A percentile compares a stretch with the other conserved stretches of the same genome.
Evolutionary conservation across 257 asterid genomes (phyloP).

Genomic region (Penstemon newberryi): DNA sequence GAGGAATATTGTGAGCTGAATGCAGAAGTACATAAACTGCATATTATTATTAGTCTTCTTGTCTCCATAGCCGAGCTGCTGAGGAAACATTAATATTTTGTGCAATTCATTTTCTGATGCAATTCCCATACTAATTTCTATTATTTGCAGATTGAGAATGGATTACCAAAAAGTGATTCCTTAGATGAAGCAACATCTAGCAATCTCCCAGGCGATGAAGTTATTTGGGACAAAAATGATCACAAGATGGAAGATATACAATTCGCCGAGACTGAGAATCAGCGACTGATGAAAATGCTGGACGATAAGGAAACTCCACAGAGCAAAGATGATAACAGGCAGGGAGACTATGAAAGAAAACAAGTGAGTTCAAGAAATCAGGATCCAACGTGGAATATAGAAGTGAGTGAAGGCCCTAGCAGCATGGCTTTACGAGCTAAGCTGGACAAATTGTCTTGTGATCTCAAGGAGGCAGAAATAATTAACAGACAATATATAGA

Average conservation of each 20-base stretch:
- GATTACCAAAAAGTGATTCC: constrained; percentile 34
- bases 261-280: constrained; percentile 43
- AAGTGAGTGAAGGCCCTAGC: constrained; percentile 34
- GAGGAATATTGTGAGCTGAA: constrained; percentile 7
- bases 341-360: constrained; percentile 16
- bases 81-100: constrained; percentile 8
- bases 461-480: constrained; percentile 48
- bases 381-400: constrained; percentile 27
- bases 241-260: constrained; percentile 32
- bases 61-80: neutral
- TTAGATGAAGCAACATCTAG: constrained; percentile 35
- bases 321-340: constrained; percentile 22
- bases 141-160: constrained; percentile 40
- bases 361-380: constrained; percentile 28
- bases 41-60: neutral
- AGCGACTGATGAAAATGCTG: constrained; percentile 38
- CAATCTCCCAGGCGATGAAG: constrained; percentile 32
- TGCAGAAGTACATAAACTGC: constrained; percentile 3
- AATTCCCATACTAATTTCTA: constrained; percentile 17
- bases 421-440: constrained; percentile 46
- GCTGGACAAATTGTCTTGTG: constrained; percentile 50
- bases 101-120: constrained; percentile 14
- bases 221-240: constrained; percentile 27
- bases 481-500: constrained; percentile 42
- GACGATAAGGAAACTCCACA: constrained; percentile 26